A percentile compares a stretch with the other conserved stretches of the same genome.
Evolutionary conservation across 257 asterid genomes (phyloP).

Genomic region (Anisodus acutangulus): DNA sequence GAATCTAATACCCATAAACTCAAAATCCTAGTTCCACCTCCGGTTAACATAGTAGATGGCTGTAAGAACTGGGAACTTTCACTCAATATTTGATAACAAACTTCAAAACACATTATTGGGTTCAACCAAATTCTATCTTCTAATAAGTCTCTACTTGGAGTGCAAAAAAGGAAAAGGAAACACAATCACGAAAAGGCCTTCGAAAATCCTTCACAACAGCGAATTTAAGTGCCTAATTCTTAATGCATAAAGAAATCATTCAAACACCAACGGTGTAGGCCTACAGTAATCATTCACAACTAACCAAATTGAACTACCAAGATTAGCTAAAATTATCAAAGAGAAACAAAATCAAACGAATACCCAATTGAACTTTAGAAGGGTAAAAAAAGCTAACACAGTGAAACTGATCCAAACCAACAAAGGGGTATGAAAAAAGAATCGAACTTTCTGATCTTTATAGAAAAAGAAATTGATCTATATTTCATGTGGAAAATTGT

Average conservation of each 20-base stretch:
- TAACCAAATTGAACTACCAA: neutral
- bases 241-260: neutral
- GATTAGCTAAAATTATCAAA: too few species aligned
- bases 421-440: too few species aligned
- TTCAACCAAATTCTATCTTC: conserved; percentile 5
- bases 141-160: neutral
- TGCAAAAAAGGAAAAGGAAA: neutral
- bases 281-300: neutral
- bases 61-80: neutral
- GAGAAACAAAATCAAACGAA: neutral
- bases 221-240: conserved; percentile 10
- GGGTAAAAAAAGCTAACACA: neutral
- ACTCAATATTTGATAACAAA: neutral
- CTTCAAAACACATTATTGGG: neutral
- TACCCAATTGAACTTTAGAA: neutral
- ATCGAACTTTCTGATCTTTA: neutral
- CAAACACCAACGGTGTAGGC: neutral
- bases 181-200: neutral
- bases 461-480: neutral
- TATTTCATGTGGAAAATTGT: neutral
- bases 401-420: too few species aligned
- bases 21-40: too few species aligned
- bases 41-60: neutral
- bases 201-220: neutral
- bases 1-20: too few species aligned